Conservation (phyloP, 176 grass and related monocot species). For the Carex kokanica region DNA sequence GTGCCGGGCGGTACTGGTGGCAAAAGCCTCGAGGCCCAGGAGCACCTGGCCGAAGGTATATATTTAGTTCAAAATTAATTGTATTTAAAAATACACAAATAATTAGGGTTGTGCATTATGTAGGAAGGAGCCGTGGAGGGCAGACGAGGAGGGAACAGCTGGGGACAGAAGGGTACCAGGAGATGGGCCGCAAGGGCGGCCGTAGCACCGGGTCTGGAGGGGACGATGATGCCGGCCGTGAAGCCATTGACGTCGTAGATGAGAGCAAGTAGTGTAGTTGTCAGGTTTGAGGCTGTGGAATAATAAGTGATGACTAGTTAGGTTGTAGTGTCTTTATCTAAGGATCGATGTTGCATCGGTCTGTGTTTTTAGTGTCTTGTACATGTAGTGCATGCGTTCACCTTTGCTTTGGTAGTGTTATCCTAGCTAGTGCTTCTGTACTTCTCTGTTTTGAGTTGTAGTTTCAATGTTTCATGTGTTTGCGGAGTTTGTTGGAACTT, state of each 20-base stretch:
- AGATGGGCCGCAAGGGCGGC: constrained; percentile 38
- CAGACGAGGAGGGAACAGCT: constrained; percentile 29
- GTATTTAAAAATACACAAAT: background rate
- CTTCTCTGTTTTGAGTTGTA: background rate
- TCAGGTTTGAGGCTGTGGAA: background rate
- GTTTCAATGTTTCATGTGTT: background rate
- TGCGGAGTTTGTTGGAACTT: background rate
- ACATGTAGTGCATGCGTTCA: background rate
- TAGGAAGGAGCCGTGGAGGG: constrained; percentile 29
- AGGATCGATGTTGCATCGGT: background rate
- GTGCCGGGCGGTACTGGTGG: constrained; percentile 38
- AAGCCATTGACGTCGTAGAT: background rate
- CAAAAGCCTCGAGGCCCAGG: constrained; percentile 42
- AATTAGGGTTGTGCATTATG: background rate
- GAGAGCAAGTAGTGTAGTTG: constrained; percentile 19
- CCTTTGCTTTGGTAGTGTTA: background rate
- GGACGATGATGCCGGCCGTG: background rate
- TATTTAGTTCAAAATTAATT: background rate
- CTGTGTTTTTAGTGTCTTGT: background rate
- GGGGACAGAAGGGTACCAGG: constrained; percentile 35
- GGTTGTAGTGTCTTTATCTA: background rate
- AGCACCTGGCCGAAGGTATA: constrained; percentile 38
- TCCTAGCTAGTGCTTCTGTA: background rate
- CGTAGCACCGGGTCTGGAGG: constrained; percentile 9
- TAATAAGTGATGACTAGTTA: background rate